These are phyloP conservation scores for Pistacia vera DNA, from an alignment of 345 rosid species.

Conservation along the genomic window DNA sequence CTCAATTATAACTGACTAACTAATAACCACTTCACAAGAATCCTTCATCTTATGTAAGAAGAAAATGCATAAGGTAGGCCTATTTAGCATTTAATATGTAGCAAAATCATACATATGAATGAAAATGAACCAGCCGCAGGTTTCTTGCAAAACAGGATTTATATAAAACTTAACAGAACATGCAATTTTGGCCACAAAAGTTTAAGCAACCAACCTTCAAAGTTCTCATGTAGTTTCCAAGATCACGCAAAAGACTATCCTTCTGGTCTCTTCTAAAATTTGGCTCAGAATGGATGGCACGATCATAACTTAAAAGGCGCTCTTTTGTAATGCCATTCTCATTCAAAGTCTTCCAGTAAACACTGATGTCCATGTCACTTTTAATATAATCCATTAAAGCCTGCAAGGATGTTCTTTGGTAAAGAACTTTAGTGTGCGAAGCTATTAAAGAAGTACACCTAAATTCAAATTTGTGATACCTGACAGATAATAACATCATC, in stretches of 20 bases:
- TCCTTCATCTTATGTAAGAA: not conserved
- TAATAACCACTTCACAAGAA: not conserved
- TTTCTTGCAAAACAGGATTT: not conserved
- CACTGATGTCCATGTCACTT: slow-evolving; percentile 75
- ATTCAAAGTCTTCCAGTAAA: slow-evolving; percentile 96
- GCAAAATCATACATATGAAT: slow-evolving; percentile 11
- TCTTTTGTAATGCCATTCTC: slow-evolving; percentile 94
- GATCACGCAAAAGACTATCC: slow-evolving; percentile 87
- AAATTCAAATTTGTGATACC: slow-evolving; percentile 48
- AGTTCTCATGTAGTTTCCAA: slow-evolving; percentile 93
- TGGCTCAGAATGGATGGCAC: slow-evolving; percentile 91
- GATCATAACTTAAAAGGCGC: slow-evolving; percentile 95
- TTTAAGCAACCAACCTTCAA: slow-evolving; percentile 67
- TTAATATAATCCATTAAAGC: slow-evolving; percentile 81
- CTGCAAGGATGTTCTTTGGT: slow-evolving; percentile 46
- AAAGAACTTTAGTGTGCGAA: not conserved
- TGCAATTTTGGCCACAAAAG: slow-evolving; percentile 15
- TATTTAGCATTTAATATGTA: not conserved
- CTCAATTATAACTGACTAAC: not conserved
- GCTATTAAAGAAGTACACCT: slow-evolving; percentile 12
- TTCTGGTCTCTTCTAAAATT: slow-evolving; percentile 76
- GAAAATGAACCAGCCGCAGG: slow-evolving; percentile 10
- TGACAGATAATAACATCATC: slow-evolving; percentile 97
- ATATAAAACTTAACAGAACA: slow-evolving; percentile 6
- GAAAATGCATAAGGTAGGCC: slow-evolving; percentile 6